Conservation (phyloP, 1,284 basidiomycete genomes). For the Microbotryomycetes sp. region DNA sequence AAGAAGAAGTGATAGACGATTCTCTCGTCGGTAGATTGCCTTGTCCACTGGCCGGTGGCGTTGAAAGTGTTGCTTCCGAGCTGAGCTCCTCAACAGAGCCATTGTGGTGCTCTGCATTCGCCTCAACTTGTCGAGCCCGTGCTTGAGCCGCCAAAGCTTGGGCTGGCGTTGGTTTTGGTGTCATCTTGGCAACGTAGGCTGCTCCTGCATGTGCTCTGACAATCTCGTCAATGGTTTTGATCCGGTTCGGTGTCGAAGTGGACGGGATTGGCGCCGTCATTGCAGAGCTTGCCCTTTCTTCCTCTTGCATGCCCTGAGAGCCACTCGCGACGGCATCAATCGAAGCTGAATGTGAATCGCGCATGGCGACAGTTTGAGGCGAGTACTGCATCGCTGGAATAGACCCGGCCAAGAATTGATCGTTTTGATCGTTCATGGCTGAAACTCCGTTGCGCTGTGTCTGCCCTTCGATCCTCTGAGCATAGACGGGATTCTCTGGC, state of each 20-base stretch:
- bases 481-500: not conserved
- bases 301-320: no score
- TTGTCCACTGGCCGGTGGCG: not conserved
- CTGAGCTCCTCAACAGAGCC: not conserved
- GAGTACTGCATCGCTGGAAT: not conserved
- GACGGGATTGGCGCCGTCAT: not conserved
- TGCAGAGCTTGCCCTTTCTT: no score
- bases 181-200: conserved; percentile 29
- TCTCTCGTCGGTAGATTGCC: not conserved
- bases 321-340: no score
- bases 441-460: not conserved
- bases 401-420: not conserved
- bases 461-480: not conserved
- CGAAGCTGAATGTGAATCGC: no score
- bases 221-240: conserved; percentile 46
- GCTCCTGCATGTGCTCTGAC: conserved; percentile 42
- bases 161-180: conserved; percentile 1
- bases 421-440: not conserved
- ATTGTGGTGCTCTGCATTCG: not conserved
- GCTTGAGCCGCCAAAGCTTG: conserved; percentile 26
- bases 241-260: conserved; percentile 7
- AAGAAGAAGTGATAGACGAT: not conserved
- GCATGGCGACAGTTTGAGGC: no score
- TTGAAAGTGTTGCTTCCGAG: not conserved
- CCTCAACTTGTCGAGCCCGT: conserved; percentile 24